phyloP scores from a whole-genome alignment of 1,284 basidiomycete species.

The Ceratobasidium sp. region DNA sequence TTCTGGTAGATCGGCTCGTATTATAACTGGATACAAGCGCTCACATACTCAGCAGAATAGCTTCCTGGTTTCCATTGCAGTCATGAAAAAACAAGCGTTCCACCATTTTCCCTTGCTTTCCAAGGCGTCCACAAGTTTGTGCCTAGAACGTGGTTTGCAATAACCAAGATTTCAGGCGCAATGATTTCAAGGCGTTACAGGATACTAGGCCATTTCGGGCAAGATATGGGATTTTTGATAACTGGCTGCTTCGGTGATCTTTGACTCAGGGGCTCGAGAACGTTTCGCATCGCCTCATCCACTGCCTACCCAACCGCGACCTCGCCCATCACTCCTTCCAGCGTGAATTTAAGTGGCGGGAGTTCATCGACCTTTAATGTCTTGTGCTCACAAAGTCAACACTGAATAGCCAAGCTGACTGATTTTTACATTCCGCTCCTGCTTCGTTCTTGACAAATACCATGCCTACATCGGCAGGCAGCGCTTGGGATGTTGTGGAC shows the following conservation, averaged over 20 bases:
- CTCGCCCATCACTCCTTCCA: neutral
- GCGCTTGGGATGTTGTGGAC: constrained; percentile 21
- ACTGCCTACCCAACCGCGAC: neutral
- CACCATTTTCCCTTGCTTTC: no score
- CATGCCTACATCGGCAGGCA: constrained; percentile 7
- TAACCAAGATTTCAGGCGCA: neutral
- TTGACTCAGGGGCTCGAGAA: neutral
- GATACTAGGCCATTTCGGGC: neutral
- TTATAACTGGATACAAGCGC: no score
- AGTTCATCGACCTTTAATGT: neutral
- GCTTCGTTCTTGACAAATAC: neutral
- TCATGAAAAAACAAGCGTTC: no score
- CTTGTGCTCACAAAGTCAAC: neutral
- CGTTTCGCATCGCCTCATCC: neutral
- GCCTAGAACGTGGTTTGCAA: no score
- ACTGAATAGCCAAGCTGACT: neutral
- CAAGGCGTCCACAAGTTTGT: no score
- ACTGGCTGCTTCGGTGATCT: neutral
- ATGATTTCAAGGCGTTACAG: neutral
- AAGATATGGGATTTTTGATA: neutral
- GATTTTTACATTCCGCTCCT: neutral
- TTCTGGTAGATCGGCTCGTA: no score
- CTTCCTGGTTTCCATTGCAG: no score
- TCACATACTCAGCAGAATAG: no score
- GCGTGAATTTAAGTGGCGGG: neutral